These are phyloP conservation scores for Crithidia sp. DNA, from an alignment of 208 protist species.

Conservation along the genomic window DNA sequence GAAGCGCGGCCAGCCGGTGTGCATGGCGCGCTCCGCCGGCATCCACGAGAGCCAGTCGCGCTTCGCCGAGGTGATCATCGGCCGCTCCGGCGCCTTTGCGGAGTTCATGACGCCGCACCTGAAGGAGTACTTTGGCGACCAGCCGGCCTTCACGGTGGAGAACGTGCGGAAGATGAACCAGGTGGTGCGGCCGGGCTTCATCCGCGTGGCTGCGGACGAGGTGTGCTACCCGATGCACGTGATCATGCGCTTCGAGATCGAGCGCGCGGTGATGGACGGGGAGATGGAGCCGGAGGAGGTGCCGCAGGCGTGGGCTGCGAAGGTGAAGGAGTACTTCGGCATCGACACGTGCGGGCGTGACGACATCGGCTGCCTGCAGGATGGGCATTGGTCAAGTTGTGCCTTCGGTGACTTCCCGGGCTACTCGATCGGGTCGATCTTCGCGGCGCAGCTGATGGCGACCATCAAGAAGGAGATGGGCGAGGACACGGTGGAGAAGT, in stretches of 20 bases:
- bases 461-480: not conserved
- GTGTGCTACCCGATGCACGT: not conserved
- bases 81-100: not conserved
- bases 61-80: not conserved
- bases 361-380: not conserved
- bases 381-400: not conserved
- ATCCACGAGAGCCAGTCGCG: not conserved
- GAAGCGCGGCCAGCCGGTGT: not conserved
- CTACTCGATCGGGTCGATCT: not conserved
- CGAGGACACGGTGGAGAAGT: not conserved
- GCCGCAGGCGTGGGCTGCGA: not conserved
- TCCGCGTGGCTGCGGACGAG: not conserved
- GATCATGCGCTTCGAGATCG: not conserved
- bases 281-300: constrained; percentile 21
- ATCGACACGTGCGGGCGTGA: not conserved
- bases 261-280: not conserved
- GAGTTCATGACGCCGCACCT: not conserved
- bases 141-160: not conserved
- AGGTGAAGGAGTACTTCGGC: not conserved
- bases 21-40: not conserved
- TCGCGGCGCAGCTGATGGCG: not conserved
- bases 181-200: not conserved
- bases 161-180: not conserved
- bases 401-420: not conserved
- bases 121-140: not conserved